These are phyloP conservation scores for Ceratobasidium sp. DNA, from an alignment of 1,284 basidiomycete species.

Conservation along the genomic window DNA sequence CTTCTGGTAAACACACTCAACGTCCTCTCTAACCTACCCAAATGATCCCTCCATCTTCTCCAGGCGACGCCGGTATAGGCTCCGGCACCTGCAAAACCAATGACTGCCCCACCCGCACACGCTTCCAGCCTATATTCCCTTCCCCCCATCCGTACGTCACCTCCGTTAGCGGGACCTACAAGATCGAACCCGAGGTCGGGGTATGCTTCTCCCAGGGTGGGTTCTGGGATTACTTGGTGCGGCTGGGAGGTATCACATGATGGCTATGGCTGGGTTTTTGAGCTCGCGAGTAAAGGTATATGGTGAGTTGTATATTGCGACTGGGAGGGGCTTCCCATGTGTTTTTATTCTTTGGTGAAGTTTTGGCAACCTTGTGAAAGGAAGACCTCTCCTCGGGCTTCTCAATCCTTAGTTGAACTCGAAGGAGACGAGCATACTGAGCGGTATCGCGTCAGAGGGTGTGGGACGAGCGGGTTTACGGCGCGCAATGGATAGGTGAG, in stretches of 20 bases:
- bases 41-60: neutral
- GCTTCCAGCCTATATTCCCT: conserved; percentile 81
- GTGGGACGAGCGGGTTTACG: conserved; percentile 54
- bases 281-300: conserved; percentile 62
- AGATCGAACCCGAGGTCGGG: conserved; percentile 64
- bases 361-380: conserved; percentile 57
- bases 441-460: conserved; percentile 70
- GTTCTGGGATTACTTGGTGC: conserved; percentile 74
- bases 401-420: conserved; percentile 60
- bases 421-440: conserved; percentile 58
- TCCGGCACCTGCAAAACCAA: conserved; percentile 70
- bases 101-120: conserved; percentile 64
- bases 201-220: conserved; percentile 72
- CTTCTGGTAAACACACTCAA: conserved; percentile 45
- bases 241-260: conserved; percentile 68
- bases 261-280: conserved; percentile 68
- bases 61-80: conserved; percentile 66
- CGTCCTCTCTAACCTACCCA: neutral
- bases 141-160: conserved; percentile 66
- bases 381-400: conserved; percentile 59
- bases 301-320: conserved; percentile 66
- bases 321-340: conserved; percentile 60
- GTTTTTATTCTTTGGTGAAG: conserved; percentile 58
- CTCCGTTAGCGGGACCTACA: conserved; percentile 54
- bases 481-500: conserved; percentile 66